A percentile compares a stretch with the other conserved stretches of the same genome.
phyloP scores from a whole-genome alignment of 2,329 filamentous ascomycete genomes.

The Colletotrichum sp. region DNA sequence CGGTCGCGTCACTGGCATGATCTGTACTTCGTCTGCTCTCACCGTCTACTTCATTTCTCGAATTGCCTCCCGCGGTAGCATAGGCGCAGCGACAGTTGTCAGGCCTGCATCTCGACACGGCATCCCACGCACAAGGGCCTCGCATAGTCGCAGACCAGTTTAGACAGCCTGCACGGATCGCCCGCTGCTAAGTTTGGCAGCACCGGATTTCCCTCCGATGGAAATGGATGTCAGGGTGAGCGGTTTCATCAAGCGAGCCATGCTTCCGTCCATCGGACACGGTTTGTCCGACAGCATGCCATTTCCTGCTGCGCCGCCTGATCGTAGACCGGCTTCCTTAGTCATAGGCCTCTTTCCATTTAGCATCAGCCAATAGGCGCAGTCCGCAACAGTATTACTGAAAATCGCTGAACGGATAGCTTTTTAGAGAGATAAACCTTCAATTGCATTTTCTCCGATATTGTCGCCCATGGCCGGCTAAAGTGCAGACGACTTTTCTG shows the following conservation, averaged over 20 bases:
- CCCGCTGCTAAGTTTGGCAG: background rate
- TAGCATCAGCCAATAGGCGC: background rate
- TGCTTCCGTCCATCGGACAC: background rate
- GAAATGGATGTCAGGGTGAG: background rate
- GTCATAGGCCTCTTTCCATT: background rate
- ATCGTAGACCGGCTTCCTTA: background rate
- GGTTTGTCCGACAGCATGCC: background rate
- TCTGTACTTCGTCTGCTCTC: background rate
- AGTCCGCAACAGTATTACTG: background rate
- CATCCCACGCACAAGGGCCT: background rate
- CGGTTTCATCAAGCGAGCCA: background rate
- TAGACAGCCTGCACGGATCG: background rate
- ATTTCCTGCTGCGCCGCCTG: background rate
- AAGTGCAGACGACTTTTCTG: background rate
- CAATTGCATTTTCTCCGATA: background rate
- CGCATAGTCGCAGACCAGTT: background rate
- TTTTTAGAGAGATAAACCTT: background rate
- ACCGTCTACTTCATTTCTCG: background rate
- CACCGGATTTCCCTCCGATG: background rate
- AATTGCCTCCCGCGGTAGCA: background rate
- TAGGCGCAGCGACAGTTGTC: background rate
- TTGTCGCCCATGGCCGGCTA: background rate
- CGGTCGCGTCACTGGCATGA: background rate
- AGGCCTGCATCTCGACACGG: background rate
- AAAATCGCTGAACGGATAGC: background rate